Percentiles rank a stretch among this genome's conserved stretches.
Evolutionary conservation across 2,329 filamentous ascomycete species (phyloP).

Genomic region (Tothia fuscella): DNA sequence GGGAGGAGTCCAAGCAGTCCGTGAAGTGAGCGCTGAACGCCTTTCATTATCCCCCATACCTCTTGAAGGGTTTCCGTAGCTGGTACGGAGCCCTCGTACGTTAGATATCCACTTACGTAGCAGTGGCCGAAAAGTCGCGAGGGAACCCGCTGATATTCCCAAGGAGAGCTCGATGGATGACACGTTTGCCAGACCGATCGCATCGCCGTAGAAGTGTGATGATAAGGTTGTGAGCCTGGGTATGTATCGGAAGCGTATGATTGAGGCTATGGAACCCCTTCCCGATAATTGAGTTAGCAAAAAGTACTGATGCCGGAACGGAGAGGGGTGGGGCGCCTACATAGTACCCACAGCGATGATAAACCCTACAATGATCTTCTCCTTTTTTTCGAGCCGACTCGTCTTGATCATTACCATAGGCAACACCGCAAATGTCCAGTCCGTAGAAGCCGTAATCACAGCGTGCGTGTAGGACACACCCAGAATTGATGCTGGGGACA

Average conservation of each 20-base stretch:
- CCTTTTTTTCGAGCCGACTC: slow-evolving; percentile 27
- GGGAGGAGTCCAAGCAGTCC: too few relatives aligned
- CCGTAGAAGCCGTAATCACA: slow-evolving; percentile 26
- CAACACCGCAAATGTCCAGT: slow-evolving; percentile 26
- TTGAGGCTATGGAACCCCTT: slow-evolving; percentile 10
- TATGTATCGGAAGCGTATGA: slow-evolving; percentile 10
- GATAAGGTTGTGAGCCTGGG: neutral
- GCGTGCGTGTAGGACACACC: slow-evolving; percentile 13
- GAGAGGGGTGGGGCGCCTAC: too few relatives aligned
- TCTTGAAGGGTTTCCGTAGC: too few relatives aligned
- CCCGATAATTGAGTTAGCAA: too few relatives aligned
- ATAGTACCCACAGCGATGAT: slow-evolving; percentile 30
- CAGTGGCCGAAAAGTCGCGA: slow-evolving; percentile 12
- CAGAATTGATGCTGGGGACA: neutral
- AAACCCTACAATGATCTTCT: slow-evolving; percentile 29
- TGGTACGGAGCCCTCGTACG: too few relatives aligned
- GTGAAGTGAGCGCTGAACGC: too few relatives aligned
- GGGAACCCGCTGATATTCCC: slow-evolving; percentile 9
- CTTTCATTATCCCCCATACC: too few relatives aligned
- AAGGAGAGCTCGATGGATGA: slow-evolving; percentile 10
- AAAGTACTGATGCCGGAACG: too few relatives aligned
- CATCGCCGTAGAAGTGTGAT: slow-evolving; percentile 1
- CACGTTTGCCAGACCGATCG: slow-evolving; percentile 4
- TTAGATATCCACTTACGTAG: too few relatives aligned
- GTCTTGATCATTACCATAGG: slow-evolving; percentile 29